These are phyloP conservation scores for Kazachstania taianensis DNA, from an alignment of 805 yeast species.

Conservation along the genomic window DNA sequence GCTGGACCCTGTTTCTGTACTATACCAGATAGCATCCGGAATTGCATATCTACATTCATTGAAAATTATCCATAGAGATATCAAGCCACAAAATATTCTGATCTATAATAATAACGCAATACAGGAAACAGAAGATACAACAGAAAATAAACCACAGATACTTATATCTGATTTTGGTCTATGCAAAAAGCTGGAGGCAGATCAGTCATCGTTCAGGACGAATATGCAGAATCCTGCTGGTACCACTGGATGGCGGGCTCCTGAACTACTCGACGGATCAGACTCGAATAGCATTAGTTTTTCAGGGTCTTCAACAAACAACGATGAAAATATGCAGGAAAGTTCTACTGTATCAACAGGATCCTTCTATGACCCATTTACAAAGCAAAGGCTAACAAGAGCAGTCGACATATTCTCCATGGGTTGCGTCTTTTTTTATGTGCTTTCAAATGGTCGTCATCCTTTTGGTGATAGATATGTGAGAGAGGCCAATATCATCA, in stretches of 20 bases:
- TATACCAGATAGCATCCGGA: slow-evolving; percentile 76
- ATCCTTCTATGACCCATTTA: slow-evolving; percentile 30
- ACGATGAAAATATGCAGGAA: slow-evolving; percentile 1
- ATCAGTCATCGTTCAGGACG: slow-evolving; percentile 87
- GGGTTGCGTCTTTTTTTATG: slow-evolving; percentile 89
- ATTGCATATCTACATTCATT: slow-evolving; percentile 77
- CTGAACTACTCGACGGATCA: slow-evolving; percentile 50
- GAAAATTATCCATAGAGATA: slow-evolving; percentile 88
- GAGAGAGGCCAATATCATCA: slow-evolving; percentile 82
- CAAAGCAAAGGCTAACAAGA: slow-evolving; percentile 60
- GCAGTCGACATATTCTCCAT: slow-evolving; percentile 89
- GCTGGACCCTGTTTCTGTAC: slow-evolving; percentile 39
- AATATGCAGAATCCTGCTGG: slow-evolving; percentile 86
- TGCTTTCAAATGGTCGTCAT: slow-evolving; percentile 72
- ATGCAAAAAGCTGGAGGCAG: slow-evolving; percentile 83
- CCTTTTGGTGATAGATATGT: slow-evolving; percentile 91
- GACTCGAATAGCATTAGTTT: slow-evolving; percentile 4
- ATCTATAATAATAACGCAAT: slow-evolving; percentile 58
- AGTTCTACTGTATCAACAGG: slow-evolving; percentile 9
- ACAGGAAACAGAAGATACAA: slow-evolving; percentile 5
- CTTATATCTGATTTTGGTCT: slow-evolving; percentile 93
- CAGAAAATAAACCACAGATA: slow-evolving; percentile 44
- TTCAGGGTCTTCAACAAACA: slow-evolving; percentile 2
- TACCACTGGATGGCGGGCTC: slow-evolving; percentile 98
- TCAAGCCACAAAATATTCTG: slow-evolving; percentile 87